These are phyloP conservation scores for Naganishia friedmannii DNA, from an alignment of 768 basidiomycete genomes.

Conservation along the genomic window DNA sequence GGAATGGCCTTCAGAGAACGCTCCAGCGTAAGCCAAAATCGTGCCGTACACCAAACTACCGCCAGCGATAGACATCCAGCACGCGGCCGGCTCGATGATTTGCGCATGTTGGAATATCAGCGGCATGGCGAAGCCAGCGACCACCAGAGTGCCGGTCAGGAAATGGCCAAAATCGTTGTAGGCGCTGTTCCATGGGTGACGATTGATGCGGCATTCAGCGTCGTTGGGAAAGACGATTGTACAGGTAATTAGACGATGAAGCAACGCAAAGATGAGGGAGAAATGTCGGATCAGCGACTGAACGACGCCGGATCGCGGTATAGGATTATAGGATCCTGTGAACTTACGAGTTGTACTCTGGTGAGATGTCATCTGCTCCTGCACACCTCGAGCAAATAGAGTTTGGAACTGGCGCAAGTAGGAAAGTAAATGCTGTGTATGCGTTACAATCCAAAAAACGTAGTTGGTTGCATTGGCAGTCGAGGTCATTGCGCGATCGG, in stretches of 20 bases:
- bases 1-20: slow-evolving; percentile 19
- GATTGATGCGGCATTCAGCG: not conserved
- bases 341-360: slow-evolving; percentile 60
- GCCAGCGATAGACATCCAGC: slow-evolving; percentile 89
- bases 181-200: slow-evolving; percentile 32
- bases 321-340: too few species aligned
- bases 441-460: not conserved
- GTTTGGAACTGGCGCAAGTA: slow-evolving; percentile 92
- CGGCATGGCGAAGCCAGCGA: slow-evolving; percentile 89
- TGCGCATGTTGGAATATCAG: slow-evolving; percentile 87
- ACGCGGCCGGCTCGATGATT: slow-evolving; percentile 77
- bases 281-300: not conserved
- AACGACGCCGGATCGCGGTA: not conserved
- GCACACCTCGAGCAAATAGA: slow-evolving; percentile 90
- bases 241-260: not conserved
- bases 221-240: not conserved
- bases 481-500: not conserved
- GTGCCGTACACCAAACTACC: slow-evolving; percentile 91
- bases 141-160: slow-evolving; percentile 82
- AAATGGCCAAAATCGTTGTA: slow-evolving; percentile 86
- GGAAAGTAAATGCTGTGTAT: slow-evolving; percentile 77
- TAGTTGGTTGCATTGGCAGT: not conserved
- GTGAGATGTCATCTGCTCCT: slow-evolving; percentile 73
- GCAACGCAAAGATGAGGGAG: not conserved
- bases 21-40: slow-evolving; percentile 68